Percentiles rank a stretch among this genome's conserved stretches.
These are phyloP conservation scores for Anthoceros angustus DNA, from an alignment of 225 moss, liverwort and hornwort species.

Conservation along the genomic window DNA sequence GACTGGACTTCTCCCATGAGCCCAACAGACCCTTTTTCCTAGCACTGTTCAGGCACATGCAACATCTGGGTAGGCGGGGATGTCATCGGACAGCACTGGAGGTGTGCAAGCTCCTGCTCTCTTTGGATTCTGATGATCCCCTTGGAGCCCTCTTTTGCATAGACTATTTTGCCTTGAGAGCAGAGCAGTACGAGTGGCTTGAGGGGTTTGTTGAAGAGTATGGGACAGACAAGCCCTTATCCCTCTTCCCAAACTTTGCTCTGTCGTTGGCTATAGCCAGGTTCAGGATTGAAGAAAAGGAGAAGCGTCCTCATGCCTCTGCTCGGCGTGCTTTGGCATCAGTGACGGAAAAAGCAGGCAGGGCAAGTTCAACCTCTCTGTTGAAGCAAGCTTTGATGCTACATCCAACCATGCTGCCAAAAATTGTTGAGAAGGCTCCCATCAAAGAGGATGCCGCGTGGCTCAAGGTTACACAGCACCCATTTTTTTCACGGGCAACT, in stretches of 20 bases:
- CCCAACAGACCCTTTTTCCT: constrained; percentile 58
- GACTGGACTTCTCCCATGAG: constrained; percentile 56
- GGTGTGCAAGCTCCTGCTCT: constrained; percentile 80
- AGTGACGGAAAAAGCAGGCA: constrained; percentile 14
- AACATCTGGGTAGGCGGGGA: constrained; percentile 68
- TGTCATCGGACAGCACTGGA: constrained; percentile 93
- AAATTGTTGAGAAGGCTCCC: constrained; percentile 64
- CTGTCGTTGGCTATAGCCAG: constrained; percentile 58
- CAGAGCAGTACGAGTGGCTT: constrained; percentile 84
- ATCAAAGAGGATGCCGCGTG: constrained; percentile 69
- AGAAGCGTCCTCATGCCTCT: background rate
- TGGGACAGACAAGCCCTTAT: constrained; percentile 34
- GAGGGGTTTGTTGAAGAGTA: constrained; percentile 50
- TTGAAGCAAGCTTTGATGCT: constrained; percentile 67
- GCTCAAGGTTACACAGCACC: constrained; percentile 41
- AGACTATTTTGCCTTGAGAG: constrained; percentile 69
- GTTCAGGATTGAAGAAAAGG: constrained; percentile 42
- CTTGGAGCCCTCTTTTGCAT: constrained; percentile 72
- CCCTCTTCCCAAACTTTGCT: constrained; percentile 65
- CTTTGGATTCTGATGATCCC: constrained; percentile 76
- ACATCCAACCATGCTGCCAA: constrained; percentile 61
- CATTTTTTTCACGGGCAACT: constrained; percentile 31
- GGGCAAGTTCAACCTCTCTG: constrained; percentile 25
- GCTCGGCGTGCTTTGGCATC: background rate
- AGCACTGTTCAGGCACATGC: constrained; percentile 81